Base-by-base conservation (phyloP, 257 asterid genomes). In the Nicotiana undulata region DNA sequence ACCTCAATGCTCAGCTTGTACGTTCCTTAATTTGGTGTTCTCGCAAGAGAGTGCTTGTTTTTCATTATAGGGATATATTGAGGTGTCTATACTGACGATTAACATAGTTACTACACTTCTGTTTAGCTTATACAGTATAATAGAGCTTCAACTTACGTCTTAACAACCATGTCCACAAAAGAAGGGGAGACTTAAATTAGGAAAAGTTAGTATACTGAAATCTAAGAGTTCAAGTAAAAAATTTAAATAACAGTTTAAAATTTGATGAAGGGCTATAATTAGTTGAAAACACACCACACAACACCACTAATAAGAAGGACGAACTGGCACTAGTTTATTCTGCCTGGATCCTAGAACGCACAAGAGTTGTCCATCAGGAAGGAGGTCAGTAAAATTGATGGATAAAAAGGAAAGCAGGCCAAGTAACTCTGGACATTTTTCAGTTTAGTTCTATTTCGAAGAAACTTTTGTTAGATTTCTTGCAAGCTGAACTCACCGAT, bases 1-100 rank as follows among this genome's bases (percentile, higher is more conserved):
- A 96, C 89, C 93, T 96, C 85, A 96, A 94, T 89, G 86, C 90
- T 83, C 98, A 94, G 78, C 98, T 96, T 81, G 99, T 96, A 91
- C 81, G 97, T 81, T 85, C 79, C 70, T 4, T 84, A 18, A 28
- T 66, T 44, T 70, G 77, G 58, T 68, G 76, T n/a, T 70, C 34
- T 70, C 34, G 77, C 34, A 70, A 70, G 58, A 49, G 56, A 70
- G 58, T 22, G 77, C 34, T 70, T 44, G 58, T 44, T 44, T 70
- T 70, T 22, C 77, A 22, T 44, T 70, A 12, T 20, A 6, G 22
- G 77, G 59, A 70, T 70, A 70, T 44, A 20, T 68, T 44, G 44
- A 44, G 22, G 24, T 70, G 24, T 68, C 77, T 6, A 12, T 22
- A 26, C 32, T 9, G 34, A 70, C 34, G 15, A 40, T 32, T 20